Evolutionary conservation across 805 yeast species (phyloP), one percentile per base, ranked within the genome.

Genomic region (Ogataea trehalophila): DNA sequence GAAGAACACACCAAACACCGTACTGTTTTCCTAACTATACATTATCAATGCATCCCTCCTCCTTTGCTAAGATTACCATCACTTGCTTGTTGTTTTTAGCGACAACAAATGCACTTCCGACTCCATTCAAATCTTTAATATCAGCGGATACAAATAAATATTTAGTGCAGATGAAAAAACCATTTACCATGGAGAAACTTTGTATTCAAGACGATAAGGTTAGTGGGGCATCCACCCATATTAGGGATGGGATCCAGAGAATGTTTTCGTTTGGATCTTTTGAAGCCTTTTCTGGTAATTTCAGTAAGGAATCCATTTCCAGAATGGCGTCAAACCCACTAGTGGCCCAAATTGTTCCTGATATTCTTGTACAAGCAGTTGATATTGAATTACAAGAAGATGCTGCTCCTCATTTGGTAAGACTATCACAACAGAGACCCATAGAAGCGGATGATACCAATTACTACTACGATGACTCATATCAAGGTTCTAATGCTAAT

Each of bases 331-430:
- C 62, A 18, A 83, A 81, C 58, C 89, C 88, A 2, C 63, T 81
- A 52, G 82, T 89, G 34, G 80, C 80, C 4, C 85, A 81, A 36
- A 71, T 89, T 3, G 80, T 85, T 0, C 85, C 84, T 13, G 95
- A 89, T 63, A 70, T 81, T 13, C 62, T 67, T 2, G 72, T 89
- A 17, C 70, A 74, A 38, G 83, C 89, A 1, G 76, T 76, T 49
- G 84, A 75, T 16, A 60, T 67, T 8, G 61, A 53, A n/a, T 61
- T 61, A 2, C 79, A 77, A 48, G 52, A 58, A 6, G 58, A 68
- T 33, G 75, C 79, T 0, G 62, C 68, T 0, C 63, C 67, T 39
- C 94, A 87, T 58, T 68, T 87, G 48, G 85, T 81, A 0, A 64
- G 89, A 38, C 56, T 85, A 6, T 83, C 89, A 0, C 80, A 81